A percentile compares a stretch with the other conserved stretches of the same genome.
phyloP scores from a whole-genome alignment of 139 green algal genomes.

The Marvania coccoides region DNA sequence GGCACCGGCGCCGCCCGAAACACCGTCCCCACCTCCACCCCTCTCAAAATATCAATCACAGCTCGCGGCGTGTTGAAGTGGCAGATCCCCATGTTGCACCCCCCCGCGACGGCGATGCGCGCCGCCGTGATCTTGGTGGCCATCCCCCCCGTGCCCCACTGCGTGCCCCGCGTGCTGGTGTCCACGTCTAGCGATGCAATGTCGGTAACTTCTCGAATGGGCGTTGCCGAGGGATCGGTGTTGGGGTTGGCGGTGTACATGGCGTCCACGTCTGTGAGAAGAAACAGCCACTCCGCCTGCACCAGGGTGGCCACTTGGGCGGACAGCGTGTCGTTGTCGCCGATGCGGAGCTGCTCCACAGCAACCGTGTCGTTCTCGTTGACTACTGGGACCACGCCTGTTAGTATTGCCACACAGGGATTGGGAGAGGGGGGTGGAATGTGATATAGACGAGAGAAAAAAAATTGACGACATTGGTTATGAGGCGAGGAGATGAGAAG shows the following conservation, averaged over 20 bases:
- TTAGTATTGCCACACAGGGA: neutral
- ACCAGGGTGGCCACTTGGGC: constrained; percentile 86
- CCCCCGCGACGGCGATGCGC: constrained; percentile 78
- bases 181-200: constrained; percentile 49
- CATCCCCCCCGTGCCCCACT: constrained; percentile 93
- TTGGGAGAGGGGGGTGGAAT: neutral
- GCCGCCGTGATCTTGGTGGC: constrained; percentile 91
- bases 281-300: constrained; percentile 83
- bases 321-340: constrained; percentile 94
- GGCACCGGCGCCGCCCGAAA: constrained; percentile 44
- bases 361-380: constrained; percentile 96
- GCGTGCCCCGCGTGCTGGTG: constrained; percentile 49
- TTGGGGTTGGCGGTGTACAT: constrained; percentile 82
- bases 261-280: constrained; percentile 89
- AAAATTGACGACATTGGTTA: neutral
- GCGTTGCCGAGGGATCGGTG: constrained; percentile 31
- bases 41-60: constrained; percentile 46
- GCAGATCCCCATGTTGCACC: constrained; percentile 74
- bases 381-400: constrained; percentile 72
- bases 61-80: constrained; percentile 31
- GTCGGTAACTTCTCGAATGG: constrained; percentile 71
- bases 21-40: constrained; percentile 30
- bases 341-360: constrained; percentile 79
- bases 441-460: neutral
- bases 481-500: neutral